Evolutionary conservation across 306 rosid species (phyloP).

Genomic region (Quercus aquifolioides): DNA sequence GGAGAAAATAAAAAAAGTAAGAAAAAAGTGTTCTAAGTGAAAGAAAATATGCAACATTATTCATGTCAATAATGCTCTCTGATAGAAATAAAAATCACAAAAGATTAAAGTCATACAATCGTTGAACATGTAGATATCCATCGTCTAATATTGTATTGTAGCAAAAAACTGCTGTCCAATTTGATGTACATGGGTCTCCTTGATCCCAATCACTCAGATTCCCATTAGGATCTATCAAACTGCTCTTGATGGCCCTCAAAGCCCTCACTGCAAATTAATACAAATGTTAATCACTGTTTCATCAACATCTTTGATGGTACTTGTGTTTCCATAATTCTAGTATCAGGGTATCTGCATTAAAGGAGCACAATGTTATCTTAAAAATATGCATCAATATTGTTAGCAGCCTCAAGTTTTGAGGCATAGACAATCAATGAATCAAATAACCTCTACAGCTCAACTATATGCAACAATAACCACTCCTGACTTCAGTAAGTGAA

Average conservation of each 20-base stretch:
- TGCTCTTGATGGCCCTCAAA: slow-evolving; percentile 28
- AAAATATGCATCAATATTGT: background rate
- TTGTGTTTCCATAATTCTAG: background rate
- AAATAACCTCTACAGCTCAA: background rate
- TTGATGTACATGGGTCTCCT: slow-evolving; percentile 47
- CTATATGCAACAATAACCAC: background rate
- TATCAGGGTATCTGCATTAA: background rate
- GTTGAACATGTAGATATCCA: slow-evolving; percentile 45
- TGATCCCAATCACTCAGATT: slow-evolving; percentile 46
- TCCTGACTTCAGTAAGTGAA: background rate
- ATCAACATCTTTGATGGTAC: background rate
- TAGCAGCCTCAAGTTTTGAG: background rate
- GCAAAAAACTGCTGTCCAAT: slow-evolving; percentile 54
- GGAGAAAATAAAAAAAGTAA: background rate
- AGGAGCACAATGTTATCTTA: background rate
- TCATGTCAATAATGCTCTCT: background rate
- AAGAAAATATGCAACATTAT: background rate
- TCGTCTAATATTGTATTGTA: slow-evolving; percentile 24
- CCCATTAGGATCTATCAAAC: slow-evolving; percentile 41
- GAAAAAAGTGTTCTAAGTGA: background rate
- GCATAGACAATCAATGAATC: background rate
- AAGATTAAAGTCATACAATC: slow-evolving; percentile 31
- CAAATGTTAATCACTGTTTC: background rate
- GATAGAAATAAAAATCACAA: background rate
- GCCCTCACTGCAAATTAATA: slow-evolving; percentile 34